These are phyloP conservation scores for Ballota nigra DNA, from an alignment of 257 asterid genomes.

Conservation along the genomic window DNA sequence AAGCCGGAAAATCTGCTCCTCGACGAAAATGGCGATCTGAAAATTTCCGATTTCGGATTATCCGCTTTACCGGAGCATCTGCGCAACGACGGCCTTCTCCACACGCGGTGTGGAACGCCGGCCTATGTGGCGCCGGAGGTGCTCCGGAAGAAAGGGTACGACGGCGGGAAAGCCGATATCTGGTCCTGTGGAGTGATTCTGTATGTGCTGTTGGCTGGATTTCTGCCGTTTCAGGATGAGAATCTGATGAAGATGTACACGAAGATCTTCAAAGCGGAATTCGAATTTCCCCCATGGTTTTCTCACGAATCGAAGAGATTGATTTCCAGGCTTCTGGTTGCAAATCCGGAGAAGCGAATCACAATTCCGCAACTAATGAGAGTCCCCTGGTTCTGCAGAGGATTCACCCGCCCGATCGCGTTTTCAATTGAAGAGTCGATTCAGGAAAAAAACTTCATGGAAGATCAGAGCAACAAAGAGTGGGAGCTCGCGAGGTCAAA, in stretches of 20 bases:
- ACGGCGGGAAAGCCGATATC: slow-evolving; percentile 73
- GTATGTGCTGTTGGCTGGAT: slow-evolving; percentile 71
- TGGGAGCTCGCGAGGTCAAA: slow-evolving; percentile 34
- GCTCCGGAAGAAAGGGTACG: slow-evolving; percentile 65
- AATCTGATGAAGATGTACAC: slow-evolving; percentile 75
- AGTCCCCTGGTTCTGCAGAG: slow-evolving; percentile 59
- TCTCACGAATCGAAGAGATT: slow-evolving; percentile 53
- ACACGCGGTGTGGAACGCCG: slow-evolving; percentile 85
- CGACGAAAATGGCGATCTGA: slow-evolving; percentile 62
- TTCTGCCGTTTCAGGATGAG: slow-evolving; percentile 66
- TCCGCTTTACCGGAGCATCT: slow-evolving; percentile 75
- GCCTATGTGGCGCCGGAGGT: slow-evolving; percentile 89
- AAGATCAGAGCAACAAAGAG: slow-evolving; percentile 18
- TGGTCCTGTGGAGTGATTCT: slow-evolving; percentile 90
- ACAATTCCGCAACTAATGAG: slow-evolving; percentile 47
- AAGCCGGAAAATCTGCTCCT: slow-evolving; percentile 80
- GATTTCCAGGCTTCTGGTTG: slow-evolving; percentile 55
- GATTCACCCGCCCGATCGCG: slow-evolving; percentile 35
- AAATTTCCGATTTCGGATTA: slow-evolving; percentile 76
- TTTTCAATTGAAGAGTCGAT: slow-evolving; percentile 32
- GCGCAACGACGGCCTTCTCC: slow-evolving; percentile 62
- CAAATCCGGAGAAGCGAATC: slow-evolving; percentile 61
- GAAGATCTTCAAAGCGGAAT: slow-evolving; percentile 68
- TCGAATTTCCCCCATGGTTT: slow-evolving; percentile 68
- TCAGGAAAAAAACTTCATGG: slow-evolving; percentile 19